These are phyloP conservation scores for Scheffersomyces parashehatae DNA, from an alignment of 1,139 yeast species.

Conservation along the genomic window DNA sequence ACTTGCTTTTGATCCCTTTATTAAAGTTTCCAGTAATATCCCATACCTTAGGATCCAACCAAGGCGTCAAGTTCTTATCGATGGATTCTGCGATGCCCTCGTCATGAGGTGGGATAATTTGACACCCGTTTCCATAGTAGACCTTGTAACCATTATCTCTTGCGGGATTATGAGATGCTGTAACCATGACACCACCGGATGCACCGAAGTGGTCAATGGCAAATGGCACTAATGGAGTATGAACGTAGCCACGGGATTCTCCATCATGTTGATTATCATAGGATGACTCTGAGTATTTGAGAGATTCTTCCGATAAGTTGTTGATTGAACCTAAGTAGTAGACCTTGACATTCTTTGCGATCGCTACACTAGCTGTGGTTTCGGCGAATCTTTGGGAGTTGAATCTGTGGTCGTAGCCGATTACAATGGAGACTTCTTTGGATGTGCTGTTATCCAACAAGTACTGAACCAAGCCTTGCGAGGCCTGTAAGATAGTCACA, in stretches of 20 bases:
- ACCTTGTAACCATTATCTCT: conserved; percentile 94
- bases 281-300: conserved; percentile 3
- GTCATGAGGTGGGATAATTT: conserved; percentile 93
- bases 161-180: conserved; percentile 94
- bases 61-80: conserved; percentile 59
- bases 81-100: conserved; percentile 66
- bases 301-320: conserved; percentile 32
- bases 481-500: conserved; percentile 85
- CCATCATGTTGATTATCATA: conserved; percentile 14
- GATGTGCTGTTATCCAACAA: conserved; percentile 23
- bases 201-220: conserved; percentile 66
- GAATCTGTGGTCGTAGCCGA: conserved; percentile 91
- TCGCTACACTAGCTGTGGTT: conserved; percentile 73
- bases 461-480: conserved; percentile 83
- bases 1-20: conserved; percentile 17
- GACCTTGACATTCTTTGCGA: conserved; percentile 68
- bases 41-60: conserved; percentile 50
- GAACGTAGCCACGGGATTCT: conserved; percentile 45
- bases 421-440: conserved; percentile 51
- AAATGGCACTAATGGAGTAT: conserved; percentile 93
- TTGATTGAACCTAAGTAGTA: conserved; percentile 52
- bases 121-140: conserved; percentile 91
- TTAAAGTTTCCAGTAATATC: conserved; percentile 38
- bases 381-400: conserved; percentile 80
- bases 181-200: conserved; percentile 88